Evolutionary conservation across 495 filamentous ascomycete species (phyloP).

Genomic region (Xylaria bambusicola): DNA sequence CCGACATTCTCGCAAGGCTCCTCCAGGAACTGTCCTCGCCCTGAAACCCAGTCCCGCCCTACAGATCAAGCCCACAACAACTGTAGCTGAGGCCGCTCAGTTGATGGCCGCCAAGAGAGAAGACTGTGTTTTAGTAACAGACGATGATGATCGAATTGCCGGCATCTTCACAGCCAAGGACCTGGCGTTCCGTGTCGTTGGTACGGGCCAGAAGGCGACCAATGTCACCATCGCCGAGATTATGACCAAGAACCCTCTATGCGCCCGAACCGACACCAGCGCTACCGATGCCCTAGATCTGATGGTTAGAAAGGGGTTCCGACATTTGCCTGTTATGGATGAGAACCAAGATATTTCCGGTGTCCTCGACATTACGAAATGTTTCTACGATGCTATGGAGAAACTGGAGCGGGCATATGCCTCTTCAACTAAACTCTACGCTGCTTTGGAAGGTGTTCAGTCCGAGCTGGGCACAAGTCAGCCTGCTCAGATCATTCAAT

Average conservation of each 20-base stretch:
- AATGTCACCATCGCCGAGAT: slow-evolving; percentile 94
- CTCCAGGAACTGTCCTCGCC: slow-evolving; percentile 92
- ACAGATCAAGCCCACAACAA: slow-evolving; percentile 95
- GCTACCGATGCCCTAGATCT: slow-evolving; percentile 95
- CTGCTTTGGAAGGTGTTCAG: slow-evolving; percentile 97
- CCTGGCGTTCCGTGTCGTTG: slow-evolving; percentile 94
- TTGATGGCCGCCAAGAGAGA: slow-evolving; percentile 99
- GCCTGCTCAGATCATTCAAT: slow-evolving; percentile 97
- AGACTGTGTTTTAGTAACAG: slow-evolving; percentile 98
- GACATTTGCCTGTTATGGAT: slow-evolving; percentile 98
- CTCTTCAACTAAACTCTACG: slow-evolving; percentile 93
- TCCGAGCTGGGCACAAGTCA: slow-evolving; percentile 95
- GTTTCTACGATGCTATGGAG: slow-evolving; percentile 99
- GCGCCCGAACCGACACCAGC: slow-evolving; percentile 94
- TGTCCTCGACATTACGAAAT: slow-evolving; percentile 98
- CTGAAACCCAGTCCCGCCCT: slow-evolving; percentile 93
- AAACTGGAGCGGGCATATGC: slow-evolving; percentile 96
- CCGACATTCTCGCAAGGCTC: slow-evolving; percentile 85
- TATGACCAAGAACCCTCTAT: slow-evolving; percentile 99
- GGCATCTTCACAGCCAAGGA: slow-evolving; percentile 99
- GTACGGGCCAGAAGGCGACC: slow-evolving; percentile 85
- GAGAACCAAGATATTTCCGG: slow-evolving; percentile 99
- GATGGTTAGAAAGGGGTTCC: slow-evolving; percentile 97
- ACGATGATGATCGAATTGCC: slow-evolving; percentile 95
- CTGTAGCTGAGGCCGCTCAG: slow-evolving; percentile 94